Evolutionary conservation across 1,284 basidiomycete genomes (phyloP), one percentile per base, ranked within the genome.

Genomic region (Melanopsichium pennsylvanicum): DNA sequence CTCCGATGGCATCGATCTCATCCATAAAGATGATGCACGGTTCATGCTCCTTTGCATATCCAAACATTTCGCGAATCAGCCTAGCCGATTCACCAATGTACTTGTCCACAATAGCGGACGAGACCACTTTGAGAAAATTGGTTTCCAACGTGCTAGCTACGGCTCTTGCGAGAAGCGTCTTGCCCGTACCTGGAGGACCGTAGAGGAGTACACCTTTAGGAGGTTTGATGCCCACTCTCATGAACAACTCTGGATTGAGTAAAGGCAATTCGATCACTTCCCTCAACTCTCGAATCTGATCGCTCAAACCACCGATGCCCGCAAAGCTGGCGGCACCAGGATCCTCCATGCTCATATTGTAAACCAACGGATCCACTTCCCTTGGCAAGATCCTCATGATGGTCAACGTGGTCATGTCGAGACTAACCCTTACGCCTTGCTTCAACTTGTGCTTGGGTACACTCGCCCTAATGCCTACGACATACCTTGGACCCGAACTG

Each of bases 1-100:
- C 79, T n/a, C 79, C 79, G 41, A 81, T 79, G 7, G 79, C 79
- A 38, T 81, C 79, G 75, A 98, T 97, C 84, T 99, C 96, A 82
- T 99, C 96, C 89, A 99, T 97, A 84, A 98, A 98, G 80, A 99
- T 98, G 76, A 98, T 95, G 81, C 95, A 81, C 37, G 96, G 96
- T 82, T 97, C 95, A 80, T 98, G 93, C 80, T 97, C 95, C 72
- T 86, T 87, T 9, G 95, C 95, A 82, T 97, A 98, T 12, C 91
- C 93, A 79, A 99, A 99, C 95, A 99, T 97, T 82, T 98, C 94
- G 68, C 74, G 64, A 92, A 99, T 89, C 6, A 97, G 87, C 54
- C 95, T 87, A 12, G 95, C 95, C 59, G 90, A 92, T 84, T 98
- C 96, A 74, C 96, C 96, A 59, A 98, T 98, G 82, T 98, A 99